Conservation (phyloP, 495 filamentous ascomycete genomes). For the Saxispiralis lemnorum region DNA sequence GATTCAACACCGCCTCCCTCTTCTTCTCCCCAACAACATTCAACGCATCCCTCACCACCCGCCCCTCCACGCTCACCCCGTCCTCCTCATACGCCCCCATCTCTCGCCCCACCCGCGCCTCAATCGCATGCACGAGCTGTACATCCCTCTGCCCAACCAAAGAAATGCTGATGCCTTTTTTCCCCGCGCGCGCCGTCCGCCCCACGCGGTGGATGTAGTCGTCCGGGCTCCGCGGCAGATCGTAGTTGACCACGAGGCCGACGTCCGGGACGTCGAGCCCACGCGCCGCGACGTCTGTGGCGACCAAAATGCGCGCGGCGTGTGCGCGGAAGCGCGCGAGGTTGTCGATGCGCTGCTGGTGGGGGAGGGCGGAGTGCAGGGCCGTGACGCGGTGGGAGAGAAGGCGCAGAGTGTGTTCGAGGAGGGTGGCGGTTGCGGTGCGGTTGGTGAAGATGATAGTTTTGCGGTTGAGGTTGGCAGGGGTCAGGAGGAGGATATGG, state of each 20-base stretch:
- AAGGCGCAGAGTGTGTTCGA: conserved; percentile 68
- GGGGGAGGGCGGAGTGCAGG: conserved; percentile 70
- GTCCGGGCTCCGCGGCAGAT: conserved; percentile 85
- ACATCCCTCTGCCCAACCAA: conserved; percentile 88
- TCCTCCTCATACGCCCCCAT: conserved; percentile 75
- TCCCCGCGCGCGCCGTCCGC: conserved; percentile 81
- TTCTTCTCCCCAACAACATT: conserved; percentile 86
- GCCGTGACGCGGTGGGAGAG: conserved; percentile 81
- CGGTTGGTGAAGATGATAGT: conserved; percentile 91
- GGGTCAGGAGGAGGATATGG: conserved; percentile 71
- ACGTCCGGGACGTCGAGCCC: conserved; percentile 94
- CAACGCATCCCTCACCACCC: conserved; percentile 64
- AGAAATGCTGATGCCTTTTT: conserved; percentile 63
- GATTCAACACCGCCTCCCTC: conserved; percentile 67
- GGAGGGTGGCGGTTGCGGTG: conserved; percentile 67
- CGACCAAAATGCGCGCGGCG: conserved; percentile 80
- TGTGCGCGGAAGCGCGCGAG: conserved; percentile 78
- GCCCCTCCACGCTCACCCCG: conserved; percentile 71
- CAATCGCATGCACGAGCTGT: conserved; percentile 68
- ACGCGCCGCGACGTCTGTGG: conserved; percentile 88
- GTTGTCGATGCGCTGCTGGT: conserved; percentile 67
- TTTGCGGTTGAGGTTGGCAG: conserved; percentile 51
- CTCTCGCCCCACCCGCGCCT: conserved; percentile 59
- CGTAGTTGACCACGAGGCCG: conserved; percentile 79
- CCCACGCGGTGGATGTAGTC: conserved; percentile 96